phyloP scores from a whole-genome alignment of 1,139 yeast genomes.

The Yamadazyma dushanensis region DNA sequence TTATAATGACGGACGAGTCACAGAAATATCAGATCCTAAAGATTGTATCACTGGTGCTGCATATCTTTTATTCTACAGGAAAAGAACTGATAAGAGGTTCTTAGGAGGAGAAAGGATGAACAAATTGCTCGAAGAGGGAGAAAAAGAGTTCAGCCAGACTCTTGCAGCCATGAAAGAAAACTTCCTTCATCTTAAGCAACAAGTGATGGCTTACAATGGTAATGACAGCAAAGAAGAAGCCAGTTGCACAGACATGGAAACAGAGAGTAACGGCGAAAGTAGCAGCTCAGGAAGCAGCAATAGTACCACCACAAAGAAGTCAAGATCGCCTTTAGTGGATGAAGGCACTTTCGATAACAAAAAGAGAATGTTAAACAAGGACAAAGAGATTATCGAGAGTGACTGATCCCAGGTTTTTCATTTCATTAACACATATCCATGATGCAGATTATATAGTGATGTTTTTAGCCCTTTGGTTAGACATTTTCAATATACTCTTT shows the following conservation, averaged over 20 bases:
- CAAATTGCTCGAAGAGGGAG: slow-evolving; percentile 26
- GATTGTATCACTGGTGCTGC: slow-evolving; percentile 80
- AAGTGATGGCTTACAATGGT: slow-evolving; percentile 21
- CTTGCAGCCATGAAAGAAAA: slow-evolving; percentile 15
- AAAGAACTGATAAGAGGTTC: slow-evolving; percentile 35
- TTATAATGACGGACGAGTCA: slow-evolving; percentile 83
- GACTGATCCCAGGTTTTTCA: background rate
- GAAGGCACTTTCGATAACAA: slow-evolving; percentile 11
- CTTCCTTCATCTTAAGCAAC: slow-evolving; percentile 16
- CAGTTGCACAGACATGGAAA: slow-evolving; percentile 14
- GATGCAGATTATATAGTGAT: background rate
- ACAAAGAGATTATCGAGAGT: slow-evolving; percentile 7
- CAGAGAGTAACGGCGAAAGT: slow-evolving; percentile 16
- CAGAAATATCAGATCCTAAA: slow-evolving; percentile 55
- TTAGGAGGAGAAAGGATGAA: slow-evolving; percentile 40
- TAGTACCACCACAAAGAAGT: slow-evolving; percentile 17
- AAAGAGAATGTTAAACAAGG: slow-evolving; percentile 14
- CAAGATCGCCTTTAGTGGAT: slow-evolving; percentile 21
- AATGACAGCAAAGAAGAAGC: slow-evolving; percentile 12
- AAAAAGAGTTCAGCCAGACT: slow-evolving; percentile 17
- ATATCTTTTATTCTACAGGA: slow-evolving; percentile 79
- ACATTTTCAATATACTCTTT: slow-evolving; percentile 43
- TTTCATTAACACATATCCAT: background rate
- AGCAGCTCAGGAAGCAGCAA: slow-evolving; percentile 14
- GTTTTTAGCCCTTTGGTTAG: slow-evolving; percentile 30